phyloP scores from a whole-genome alignment of 495 filamentous ascomycete genomes.

The Jackrogersella minutella region DNA sequence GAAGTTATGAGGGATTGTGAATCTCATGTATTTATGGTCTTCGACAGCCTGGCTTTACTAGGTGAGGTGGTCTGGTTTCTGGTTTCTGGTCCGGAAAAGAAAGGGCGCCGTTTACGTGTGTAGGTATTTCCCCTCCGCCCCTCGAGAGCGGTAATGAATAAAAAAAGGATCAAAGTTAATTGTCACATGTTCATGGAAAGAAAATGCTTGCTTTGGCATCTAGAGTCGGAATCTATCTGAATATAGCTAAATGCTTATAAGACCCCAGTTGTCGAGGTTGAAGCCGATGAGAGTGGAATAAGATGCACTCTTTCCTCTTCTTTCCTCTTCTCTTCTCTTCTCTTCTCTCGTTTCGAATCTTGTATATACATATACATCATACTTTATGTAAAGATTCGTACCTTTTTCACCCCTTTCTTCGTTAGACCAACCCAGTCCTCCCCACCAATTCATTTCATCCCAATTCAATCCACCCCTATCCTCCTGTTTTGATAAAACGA shows the following conservation, averaged over 20 bases:
- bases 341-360: no score
- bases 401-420: background rate
- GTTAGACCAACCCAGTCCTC: background rate
- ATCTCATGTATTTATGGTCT: conserved; percentile 30
- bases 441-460: background rate
- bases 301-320: conserved; percentile 1
- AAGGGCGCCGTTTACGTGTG: background rate
- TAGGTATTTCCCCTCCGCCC: background rate
- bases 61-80: background rate
- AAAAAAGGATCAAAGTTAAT: conserved; percentile 19
- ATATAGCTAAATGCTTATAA: background rate
- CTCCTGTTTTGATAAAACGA: background rate
- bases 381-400: no score
- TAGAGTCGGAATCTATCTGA: background rate
- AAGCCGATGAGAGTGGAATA: background rate
- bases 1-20: background rate
- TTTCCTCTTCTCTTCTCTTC: no score
- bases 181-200: no score
- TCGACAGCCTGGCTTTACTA: background rate
- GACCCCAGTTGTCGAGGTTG: background rate
- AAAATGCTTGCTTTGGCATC: background rate
- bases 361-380: no score
- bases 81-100: conserved; percentile 15
- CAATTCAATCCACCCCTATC: no score
- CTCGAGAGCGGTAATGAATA: background rate